Evolutionary conservation across 805 yeast species (phyloP).

Genomic region (Ogataea allantospora): DNA sequence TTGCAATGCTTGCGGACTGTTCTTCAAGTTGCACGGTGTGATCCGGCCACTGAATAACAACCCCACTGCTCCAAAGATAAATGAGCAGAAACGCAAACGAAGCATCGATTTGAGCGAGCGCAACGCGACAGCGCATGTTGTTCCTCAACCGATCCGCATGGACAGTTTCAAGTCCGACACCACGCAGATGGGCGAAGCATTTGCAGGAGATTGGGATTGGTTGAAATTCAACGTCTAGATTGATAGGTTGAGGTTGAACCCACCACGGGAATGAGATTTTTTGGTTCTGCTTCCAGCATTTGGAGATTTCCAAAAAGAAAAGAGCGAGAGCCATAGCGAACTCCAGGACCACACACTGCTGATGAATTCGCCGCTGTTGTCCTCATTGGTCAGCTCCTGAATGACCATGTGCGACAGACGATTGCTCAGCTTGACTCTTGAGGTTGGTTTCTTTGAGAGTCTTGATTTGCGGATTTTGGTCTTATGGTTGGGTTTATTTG

Average conservation of each 20-base stretch:
- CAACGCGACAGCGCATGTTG: constrained; percentile 1
- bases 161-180: constrained; percentile 21
- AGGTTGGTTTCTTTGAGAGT: constrained; percentile 31
- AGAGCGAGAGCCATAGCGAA: constrained; percentile 19
- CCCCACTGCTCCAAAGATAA: constrained; percentile 7
- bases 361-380: constrained; percentile 19
- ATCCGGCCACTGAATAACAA: constrained; percentile 31
- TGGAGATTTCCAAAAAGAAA: constrained; percentile 20
- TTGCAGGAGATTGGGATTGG: constrained; percentile 39
- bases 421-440: constrained; percentile 26
- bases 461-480: constrained; percentile 34
- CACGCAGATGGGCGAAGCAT: constrained; percentile 34
- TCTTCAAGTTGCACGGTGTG: constrained; percentile 80
- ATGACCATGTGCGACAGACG: constrained; percentile 23
- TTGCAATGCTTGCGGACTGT: constrained; percentile 92
- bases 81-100: constrained; percentile 15
- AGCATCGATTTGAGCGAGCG: constrained; percentile 5
- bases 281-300: constrained; percentile 5
- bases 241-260: constrained; percentile 20
- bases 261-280: constrained; percentile 11
- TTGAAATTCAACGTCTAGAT: constrained; percentile 32
- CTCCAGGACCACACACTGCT: constrained; percentile 21
- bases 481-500: constrained; percentile 22
- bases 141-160: constrained; percentile 2
- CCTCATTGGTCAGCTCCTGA: constrained; percentile 23